Evolutionary conservation across 805 yeast species (phyloP).

Genomic region (Ogataea trehalophila): DNA sequence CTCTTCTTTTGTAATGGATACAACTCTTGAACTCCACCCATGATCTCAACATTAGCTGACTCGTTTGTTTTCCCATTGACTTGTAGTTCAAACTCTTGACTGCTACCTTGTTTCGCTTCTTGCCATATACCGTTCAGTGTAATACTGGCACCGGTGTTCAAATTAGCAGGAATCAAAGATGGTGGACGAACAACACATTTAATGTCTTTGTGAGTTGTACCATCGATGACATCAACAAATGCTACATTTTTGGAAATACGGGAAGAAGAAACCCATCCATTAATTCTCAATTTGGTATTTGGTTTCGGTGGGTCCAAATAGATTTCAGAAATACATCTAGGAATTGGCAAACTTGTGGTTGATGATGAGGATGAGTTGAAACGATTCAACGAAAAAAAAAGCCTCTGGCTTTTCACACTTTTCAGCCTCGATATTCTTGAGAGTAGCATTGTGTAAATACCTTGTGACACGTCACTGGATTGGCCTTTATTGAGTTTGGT

Average conservation of each 20-base stretch:
- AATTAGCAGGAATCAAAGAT: constrained; percentile 26
- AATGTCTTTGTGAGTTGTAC: constrained; percentile 52
- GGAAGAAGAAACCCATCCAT: constrained; percentile 75
- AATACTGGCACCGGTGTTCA: constrained; percentile 35
- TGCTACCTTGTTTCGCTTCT: constrained; percentile 37
- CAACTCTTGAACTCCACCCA: constrained; percentile 57
- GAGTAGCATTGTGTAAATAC: too few relatives aligned
- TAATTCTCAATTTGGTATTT: constrained; percentile 38
- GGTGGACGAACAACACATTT: constrained; percentile 49
- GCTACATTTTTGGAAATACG: constrained; percentile 71
- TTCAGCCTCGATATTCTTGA: too few relatives aligned
- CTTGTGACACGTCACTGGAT: too few relatives aligned
- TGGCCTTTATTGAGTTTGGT: too few relatives aligned
- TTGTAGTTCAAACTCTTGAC: constrained; percentile 49
- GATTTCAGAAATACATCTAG: constrained; percentile 26
- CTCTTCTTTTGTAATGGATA: constrained; percentile 85
- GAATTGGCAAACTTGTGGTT: constrained; percentile 10
- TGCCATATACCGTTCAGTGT: constrained; percentile 31
- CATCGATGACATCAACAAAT: constrained; percentile 79
- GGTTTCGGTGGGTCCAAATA: constrained; percentile 31
- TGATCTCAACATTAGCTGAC: constrained; percentile 32
- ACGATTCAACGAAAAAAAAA: not conserved
- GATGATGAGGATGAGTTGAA: constrained; percentile 1
- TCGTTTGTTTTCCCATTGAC: constrained; percentile 28
- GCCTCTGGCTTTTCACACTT: too few relatives aligned